Evolutionary conservation across 2,329 filamentous ascomycete species (phyloP), one percentile per base, ranked within the genome.

Genomic region (Hypoxylon sp.): DNA sequence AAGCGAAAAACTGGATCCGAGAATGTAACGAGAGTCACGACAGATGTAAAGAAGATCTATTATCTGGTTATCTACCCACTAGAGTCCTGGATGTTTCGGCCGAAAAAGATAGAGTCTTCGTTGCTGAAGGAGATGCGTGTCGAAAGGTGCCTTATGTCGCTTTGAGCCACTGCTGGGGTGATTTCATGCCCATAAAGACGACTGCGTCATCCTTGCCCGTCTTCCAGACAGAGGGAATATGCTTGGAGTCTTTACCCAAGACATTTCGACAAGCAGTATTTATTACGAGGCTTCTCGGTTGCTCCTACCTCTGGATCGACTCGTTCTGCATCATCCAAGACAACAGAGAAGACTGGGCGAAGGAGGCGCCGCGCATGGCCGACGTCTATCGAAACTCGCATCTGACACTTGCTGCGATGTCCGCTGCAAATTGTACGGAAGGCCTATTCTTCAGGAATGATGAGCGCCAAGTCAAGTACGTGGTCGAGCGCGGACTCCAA

Each of bases 141-240:
- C 38, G 3, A 7, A 45, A 7, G 33, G 38, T 26, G 4, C 51
- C 1, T 2, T 54, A 54, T 45, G 12, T 45, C 38, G 22, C 51
- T 1, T 45, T 54, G 32, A 54, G 51, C 12, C 51, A 54, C 20
- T 54, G 51, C 16, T 54, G 51, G 51, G 51, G 51, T 9, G 9
- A 45, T 7, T 14, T 8, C 38, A 30, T n/a, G 2, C 51, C 51
- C 26, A 45, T 54, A 3, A 24, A 32, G 24, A 45, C 51, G 1
- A 42, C 26, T 14, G 9, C 6, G 2, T 9, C 9, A 18, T 26
- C 38, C 1, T 24, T 54, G 16, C 36, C 38, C 3, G 6, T 4
- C 11, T 51, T 51, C 20, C 49, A 32, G 24, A 51, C 49, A 22
- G 4, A 26, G 1, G 49, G 49, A 12, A 51, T 51, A 38, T 4